phyloP scores from a whole-genome alignment of 2,329 filamentous ascomycete species.

The Aphanoascus verrucosus region DNA sequence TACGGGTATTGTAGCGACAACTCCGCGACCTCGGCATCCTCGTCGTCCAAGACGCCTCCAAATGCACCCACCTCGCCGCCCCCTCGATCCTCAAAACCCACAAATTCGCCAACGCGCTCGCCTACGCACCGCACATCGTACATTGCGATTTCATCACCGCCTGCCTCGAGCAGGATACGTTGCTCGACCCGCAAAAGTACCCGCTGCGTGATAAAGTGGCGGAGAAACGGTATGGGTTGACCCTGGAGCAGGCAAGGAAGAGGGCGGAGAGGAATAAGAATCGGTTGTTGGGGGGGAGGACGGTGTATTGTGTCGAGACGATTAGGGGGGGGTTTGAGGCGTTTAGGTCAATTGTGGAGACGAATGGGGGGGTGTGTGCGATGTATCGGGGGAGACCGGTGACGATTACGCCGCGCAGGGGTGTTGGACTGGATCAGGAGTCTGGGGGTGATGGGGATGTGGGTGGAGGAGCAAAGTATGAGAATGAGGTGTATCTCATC shows the following conservation, averaged over 20 bases:
- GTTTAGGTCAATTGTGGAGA: constrained; percentile 73
- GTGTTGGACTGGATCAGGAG: constrained; percentile 25
- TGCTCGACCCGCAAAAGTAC: constrained; percentile 56
- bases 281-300: constrained; percentile 61
- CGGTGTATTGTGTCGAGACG: constrained; percentile 72
- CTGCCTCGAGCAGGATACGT: constrained; percentile 57
- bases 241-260: constrained; percentile 54
- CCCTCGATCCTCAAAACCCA: constrained; percentile 78
- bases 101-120: constrained; percentile 84
- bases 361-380: constrained; percentile 76
- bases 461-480: too few relatives aligned
- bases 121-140: constrained; percentile 67
- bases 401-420: constrained; percentile 48
- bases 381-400: constrained; percentile 65
- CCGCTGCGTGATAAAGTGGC: constrained; percentile 59
- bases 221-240: constrained; percentile 61
- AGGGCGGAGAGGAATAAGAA: constrained; percentile 68
- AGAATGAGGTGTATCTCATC: constrained; percentile 70
- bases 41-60: constrained; percentile 62
- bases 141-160: constrained; percentile 67
- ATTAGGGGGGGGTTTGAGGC: constrained; percentile 74
- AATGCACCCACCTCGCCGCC: constrained; percentile 77
- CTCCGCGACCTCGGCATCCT: constrained; percentile 74
- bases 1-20: constrained; percentile 48
- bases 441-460: constrained; percentile 46